phyloP scores from a whole-genome alignment of 331 rosid genomes.

The Rosa hybrid region DNA sequence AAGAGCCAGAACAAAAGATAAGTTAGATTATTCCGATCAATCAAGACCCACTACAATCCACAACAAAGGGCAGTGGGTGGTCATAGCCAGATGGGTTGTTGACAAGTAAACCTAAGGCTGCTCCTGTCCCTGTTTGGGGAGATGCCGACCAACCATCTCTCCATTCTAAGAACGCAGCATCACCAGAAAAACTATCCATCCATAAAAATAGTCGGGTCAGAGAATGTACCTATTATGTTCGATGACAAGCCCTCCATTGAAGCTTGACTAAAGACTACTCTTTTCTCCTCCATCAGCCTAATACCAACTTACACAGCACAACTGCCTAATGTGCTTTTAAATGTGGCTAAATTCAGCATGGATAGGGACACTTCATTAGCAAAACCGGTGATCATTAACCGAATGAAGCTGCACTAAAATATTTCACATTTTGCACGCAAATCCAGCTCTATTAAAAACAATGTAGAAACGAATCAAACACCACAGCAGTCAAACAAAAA shows the following conservation, averaged over 20 bases:
- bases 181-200: not conserved
- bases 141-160: slow-evolving; percentile 44
- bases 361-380: not conserved
- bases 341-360: not conserved
- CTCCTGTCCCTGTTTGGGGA: slow-evolving; percentile 67
- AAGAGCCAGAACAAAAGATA: not conserved
- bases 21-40: not conserved
- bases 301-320: not conserved
- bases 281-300: not conserved
- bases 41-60: slow-evolving; percentile 24
- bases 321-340: not conserved
- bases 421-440: not conserved
- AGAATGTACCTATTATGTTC: not conserved
- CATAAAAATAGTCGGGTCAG: not conserved
- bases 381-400: not conserved
- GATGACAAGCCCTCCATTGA: not conserved
- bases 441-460: too few relatives aligned
- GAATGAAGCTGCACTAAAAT: not conserved
- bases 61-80: slow-evolving; percentile 28
- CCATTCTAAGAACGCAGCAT: slow-evolving; percentile 30
- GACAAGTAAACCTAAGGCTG: slow-evolving; percentile 46
- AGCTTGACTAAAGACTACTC: not conserved
- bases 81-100: slow-evolving; percentile 44
- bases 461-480: too few relatives aligned
- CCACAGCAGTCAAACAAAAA: too few relatives aligned